Evolutionary conservation across 2,329 filamentous ascomycete species (phyloP), one percentile per base, ranked within the genome.

Genomic region (Alternaria sp.): DNA sequence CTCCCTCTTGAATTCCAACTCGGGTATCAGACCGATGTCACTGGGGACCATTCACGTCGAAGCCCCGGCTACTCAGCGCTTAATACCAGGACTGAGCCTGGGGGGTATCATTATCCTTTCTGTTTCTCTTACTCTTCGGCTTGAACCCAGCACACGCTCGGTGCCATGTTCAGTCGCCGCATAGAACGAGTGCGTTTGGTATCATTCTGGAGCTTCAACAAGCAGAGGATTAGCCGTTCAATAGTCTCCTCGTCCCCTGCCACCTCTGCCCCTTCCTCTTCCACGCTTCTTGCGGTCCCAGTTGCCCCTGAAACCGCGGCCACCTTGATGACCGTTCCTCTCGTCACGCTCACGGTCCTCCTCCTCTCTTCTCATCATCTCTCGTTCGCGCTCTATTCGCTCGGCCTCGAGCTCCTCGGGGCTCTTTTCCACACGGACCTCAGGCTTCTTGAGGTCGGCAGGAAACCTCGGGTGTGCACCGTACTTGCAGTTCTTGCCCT

Each of bases 401-500:
- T 89, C 87, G 53, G 81, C 81, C 75, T 88, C 87, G 46, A 88
- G 82, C 82, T 90, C 91, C 65, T 91, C 88, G 30, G 87, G 87
- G 7, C 90, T 92, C 82, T 90, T 91, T 76, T 92, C 90, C 39
- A 93, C 82, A 57, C 82, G 81, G 42, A 86, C 83, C 59, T 85
- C 85, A 6, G 86, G 87, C 68, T 83, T 85, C 61, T 83, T 84
- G 55, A 89, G 81, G 64, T 94, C 89, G 72, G 87, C 87, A 24
- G 89, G 87, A 89, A 92, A 98, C 61, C 89, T 86, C 3, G 94
- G 89, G 78, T 99, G 95, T 6, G 92, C 90, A 20, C 92, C 92
- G 64, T 90, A 87, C 74, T 88, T 89, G 80, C 95, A 99, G 7
- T 83, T 82, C 62, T 83, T 85, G 1, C 89, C 94, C 56, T 96